Percentiles rank a stretch among this genome's conserved stretches.
Conservation (phyloP, 2,329 filamentous ascomycete species). For the Huntiella savannae region DNA sequence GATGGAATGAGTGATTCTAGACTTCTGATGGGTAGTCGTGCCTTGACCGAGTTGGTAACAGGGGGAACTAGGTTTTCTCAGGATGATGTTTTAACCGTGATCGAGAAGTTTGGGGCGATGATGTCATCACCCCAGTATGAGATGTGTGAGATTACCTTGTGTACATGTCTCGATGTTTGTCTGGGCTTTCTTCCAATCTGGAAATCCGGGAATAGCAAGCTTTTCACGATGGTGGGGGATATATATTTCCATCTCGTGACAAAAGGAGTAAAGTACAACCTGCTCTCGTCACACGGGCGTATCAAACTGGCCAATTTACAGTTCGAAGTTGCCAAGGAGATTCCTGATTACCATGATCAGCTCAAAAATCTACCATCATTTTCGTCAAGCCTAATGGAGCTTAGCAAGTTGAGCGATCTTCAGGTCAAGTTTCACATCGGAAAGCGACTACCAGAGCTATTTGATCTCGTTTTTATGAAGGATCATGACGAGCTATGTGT, state of each 20-base stretch:
- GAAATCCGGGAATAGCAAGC: slow-evolving; percentile 36
- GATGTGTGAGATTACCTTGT: slow-evolving; percentile 55
- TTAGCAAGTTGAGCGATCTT: slow-evolving; percentile 48
- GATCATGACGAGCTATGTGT: slow-evolving; percentile 70
- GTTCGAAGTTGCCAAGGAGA: slow-evolving; percentile 45
- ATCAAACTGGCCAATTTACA: slow-evolving; percentile 49
- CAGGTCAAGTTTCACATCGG: slow-evolving; percentile 60
- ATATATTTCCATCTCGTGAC: slow-evolving; percentile 64
- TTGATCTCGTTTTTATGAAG: slow-evolving; percentile 63
- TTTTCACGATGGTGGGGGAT: slow-evolving; percentile 50
- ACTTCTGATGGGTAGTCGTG: slow-evolving; percentile 29
- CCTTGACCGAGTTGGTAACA: slow-evolving; percentile 32
- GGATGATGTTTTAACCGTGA: slow-evolving; percentile 26
- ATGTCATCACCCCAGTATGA: slow-evolving; percentile 41
- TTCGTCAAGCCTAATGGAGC: slow-evolving; percentile 53
- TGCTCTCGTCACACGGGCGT: slow-evolving; percentile 51
- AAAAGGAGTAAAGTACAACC: slow-evolving; percentile 43
- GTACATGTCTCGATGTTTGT: slow-evolving; percentile 49
- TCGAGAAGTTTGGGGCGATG: slow-evolving; percentile 32
- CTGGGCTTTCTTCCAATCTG: slow-evolving; percentile 43
- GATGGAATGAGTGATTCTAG: slow-evolving; percentile 31
- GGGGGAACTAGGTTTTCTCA: slow-evolving; percentile 32
- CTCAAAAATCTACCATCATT: slow-evolving; percentile 34
- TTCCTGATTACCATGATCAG: slow-evolving; percentile 46
- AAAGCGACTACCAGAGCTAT: slow-evolving; percentile 50